phyloP scores from a whole-genome alignment of 306 rosid species.

The Vachellia collinsii region DNA sequence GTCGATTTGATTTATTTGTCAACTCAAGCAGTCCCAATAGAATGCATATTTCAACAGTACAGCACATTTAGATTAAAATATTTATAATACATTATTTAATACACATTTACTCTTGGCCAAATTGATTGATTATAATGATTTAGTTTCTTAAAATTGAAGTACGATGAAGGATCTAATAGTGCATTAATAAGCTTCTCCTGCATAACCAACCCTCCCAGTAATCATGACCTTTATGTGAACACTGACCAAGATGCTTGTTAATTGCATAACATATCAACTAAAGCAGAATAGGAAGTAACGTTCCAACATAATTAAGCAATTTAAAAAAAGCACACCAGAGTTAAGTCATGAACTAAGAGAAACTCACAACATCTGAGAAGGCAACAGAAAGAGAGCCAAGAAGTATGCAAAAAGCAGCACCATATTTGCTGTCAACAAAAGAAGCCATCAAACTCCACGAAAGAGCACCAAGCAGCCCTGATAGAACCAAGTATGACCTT shows the following conservation, averaged over 20 bases:
- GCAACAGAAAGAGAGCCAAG: slow-evolving; percentile 98
- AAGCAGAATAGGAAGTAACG: slow-evolving; percentile 18
- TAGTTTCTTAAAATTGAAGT: neutral
- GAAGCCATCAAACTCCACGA: slow-evolving; percentile 96
- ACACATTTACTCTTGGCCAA: neutral
- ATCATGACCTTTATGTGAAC: neutral
- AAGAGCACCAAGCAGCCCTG: slow-evolving; percentile 96
- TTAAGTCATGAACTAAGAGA: slow-evolving; percentile 21
- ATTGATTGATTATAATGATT: neutral
- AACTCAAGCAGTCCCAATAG: slow-evolving; percentile 13
- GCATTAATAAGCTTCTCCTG: neutral
- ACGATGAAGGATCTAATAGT: neutral
- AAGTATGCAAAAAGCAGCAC: slow-evolving; percentile 87
- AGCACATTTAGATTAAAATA: neutral
- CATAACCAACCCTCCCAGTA: neutral
- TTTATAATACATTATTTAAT: neutral
- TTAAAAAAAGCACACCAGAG: slow-evolving; percentile 2
- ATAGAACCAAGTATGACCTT: slow-evolving; percentile 88
- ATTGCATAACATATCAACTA: neutral
- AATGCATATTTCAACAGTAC: neutral
- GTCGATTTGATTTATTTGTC: neutral
- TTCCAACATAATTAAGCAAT: neutral
- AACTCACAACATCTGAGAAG: slow-evolving; percentile 98
- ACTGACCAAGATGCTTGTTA: neutral
- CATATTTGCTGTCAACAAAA: slow-evolving; percentile 76